A percentile compares a stretch with the other conserved stretches of the same genome.
These are phyloP conservation scores for Cytospora piceicola DNA, from an alignment of 2,329 filamentous ascomycete species.

Conservation along the genomic window DNA sequence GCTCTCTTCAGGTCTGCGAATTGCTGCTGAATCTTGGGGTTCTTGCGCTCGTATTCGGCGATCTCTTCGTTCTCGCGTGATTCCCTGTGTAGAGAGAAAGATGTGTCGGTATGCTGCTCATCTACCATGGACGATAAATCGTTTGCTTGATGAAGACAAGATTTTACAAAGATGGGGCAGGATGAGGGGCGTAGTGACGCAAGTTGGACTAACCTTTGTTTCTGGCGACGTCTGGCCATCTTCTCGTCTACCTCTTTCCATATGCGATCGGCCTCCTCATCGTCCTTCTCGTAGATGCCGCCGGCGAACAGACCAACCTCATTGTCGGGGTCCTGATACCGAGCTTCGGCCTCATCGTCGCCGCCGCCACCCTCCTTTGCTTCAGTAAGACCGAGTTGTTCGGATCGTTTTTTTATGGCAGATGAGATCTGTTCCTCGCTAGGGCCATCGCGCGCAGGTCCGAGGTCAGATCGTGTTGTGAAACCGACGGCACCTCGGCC, in stretches of 20 bases:
- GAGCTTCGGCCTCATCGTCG: conserved; percentile 70
- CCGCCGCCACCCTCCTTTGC: conserved; percentile 66
- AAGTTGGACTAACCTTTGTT: conserved; percentile 73
- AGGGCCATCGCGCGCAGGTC: conserved; percentile 91
- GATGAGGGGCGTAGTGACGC: conserved; percentile 38
- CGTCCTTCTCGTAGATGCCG: conserved; percentile 94
- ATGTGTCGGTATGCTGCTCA: conserved; percentile 78
- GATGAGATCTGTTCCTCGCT: conserved; percentile 99
- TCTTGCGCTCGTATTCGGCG: conserved; percentile 95
- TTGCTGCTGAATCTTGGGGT: conserved; percentile 97
- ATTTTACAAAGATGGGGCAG: background rate
- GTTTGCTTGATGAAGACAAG: conserved; percentile 44
- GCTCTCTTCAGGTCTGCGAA: conserved; percentile 95
- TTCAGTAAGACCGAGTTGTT: conserved; percentile 68
- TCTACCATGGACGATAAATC: conserved; percentile 71
- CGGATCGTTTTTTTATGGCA: conserved; percentile 90
- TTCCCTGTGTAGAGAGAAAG: conserved; percentile 75
- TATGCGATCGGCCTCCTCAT: conserved; percentile 95
- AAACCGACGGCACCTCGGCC: conserved; percentile 98
- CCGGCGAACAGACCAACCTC: conserved; percentile 95
- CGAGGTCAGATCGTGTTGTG: conserved; percentile 94
- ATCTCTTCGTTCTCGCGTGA: conserved; percentile 87
- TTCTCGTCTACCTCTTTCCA: conserved; percentile 96
- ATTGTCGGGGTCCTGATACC: conserved; percentile 96
- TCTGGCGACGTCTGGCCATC: conserved; percentile 88